Evolutionary conservation across 441 rosid species (phyloP).

Genomic region (Raphanus hybrid): DNA sequence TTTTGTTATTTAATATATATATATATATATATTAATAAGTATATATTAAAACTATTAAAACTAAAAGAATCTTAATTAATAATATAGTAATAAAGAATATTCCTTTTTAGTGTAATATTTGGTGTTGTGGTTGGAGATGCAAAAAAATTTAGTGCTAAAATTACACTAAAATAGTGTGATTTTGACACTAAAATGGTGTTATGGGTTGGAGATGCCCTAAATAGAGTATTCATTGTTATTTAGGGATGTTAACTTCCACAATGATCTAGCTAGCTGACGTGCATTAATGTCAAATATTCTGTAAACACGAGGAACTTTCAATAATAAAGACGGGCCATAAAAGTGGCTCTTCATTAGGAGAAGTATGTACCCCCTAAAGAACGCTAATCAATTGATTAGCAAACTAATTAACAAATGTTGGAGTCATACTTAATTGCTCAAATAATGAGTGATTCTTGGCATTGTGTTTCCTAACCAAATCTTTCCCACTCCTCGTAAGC

Average conservation of each 20-base stretch:
- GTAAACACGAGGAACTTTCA: conserved; percentile 21
- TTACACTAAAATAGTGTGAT: no score
- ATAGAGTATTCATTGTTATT: no score
- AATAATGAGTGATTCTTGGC: conserved; percentile 36
- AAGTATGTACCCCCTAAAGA: conserved; percentile 24
- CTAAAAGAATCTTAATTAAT: no score
- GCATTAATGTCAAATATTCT: conserved; percentile 22
- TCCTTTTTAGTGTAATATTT: no score
- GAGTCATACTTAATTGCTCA: conserved; percentile 14
- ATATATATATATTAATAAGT: no score
- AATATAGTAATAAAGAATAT: no score
- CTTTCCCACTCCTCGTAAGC: conserved; percentile 30
- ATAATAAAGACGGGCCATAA: background rate
- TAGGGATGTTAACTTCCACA: conserved; percentile 2
- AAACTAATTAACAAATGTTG: conserved; percentile 3
- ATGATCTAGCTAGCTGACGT: background rate
- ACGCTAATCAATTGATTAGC: conserved; percentile 7
- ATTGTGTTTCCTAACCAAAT: conserved; percentile 35
- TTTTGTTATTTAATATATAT: no score
- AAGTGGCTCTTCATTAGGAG: conserved; percentile 35
- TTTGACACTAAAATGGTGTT: no score
- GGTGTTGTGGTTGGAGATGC: no score
- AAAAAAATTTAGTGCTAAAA: no score
- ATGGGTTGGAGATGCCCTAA: no score
- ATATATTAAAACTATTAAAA: no score